Evolutionary conservation across 2,329 filamentous ascomycete species (phyloP).

Genomic region (Apiospora arundinis): DNA sequence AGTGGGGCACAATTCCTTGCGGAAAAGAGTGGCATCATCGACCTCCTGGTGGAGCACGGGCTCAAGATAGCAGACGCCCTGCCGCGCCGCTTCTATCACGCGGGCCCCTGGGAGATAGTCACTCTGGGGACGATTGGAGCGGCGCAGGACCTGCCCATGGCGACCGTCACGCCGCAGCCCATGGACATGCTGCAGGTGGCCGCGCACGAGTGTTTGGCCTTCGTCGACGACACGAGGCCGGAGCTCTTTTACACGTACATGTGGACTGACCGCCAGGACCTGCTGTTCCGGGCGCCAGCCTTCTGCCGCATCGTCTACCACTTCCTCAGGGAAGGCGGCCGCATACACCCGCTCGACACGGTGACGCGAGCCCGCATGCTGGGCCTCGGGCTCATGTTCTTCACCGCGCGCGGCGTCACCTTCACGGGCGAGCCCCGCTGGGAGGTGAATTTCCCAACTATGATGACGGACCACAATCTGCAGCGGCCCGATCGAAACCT

Average conservation of each 20-base stretch:
- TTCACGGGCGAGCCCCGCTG: background rate
- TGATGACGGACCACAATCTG: background rate
- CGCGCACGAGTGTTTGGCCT: background rate
- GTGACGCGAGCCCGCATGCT: background rate
- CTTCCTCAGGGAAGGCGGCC: background rate
- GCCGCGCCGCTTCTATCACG: background rate
- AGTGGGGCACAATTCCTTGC: no score
- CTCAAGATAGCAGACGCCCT: background rate
- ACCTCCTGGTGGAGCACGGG: background rate
- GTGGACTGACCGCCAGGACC: rapidly evolving
- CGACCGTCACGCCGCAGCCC: rapidly evolving
- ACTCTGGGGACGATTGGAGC: rapidly evolving
- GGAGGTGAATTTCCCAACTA: background rate
- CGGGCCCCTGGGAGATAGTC: background rate
- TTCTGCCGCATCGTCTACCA: background rate
- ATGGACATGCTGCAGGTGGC: background rate
- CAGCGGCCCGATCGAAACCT: background rate
- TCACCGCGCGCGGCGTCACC: background rate
- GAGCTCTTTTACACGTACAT: rapidly evolving
- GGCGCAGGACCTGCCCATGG: rapidly evolving
- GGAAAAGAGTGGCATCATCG: background rate
- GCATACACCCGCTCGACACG: background rate
- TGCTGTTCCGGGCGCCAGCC: background rate
- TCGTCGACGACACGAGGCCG: background rate
- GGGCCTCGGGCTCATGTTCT: background rate